Conservation (phyloP, 2,329 filamentous ascomycete genomes). For the Colletotrichum horii region DNA sequence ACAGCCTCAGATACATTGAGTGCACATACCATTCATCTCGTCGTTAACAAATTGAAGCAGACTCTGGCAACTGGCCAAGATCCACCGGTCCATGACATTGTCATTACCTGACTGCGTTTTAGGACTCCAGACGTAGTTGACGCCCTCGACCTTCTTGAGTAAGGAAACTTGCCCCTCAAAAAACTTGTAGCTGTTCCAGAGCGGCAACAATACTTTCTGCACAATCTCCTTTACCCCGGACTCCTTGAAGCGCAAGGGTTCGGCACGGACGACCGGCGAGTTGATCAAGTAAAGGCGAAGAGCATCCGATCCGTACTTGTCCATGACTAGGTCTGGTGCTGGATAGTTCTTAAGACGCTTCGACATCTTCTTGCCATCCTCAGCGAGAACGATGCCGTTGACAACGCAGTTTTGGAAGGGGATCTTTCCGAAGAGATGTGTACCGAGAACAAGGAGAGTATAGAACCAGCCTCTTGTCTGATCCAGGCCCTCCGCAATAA, state of each 20-base stretch:
- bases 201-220: constrained; percentile 84
- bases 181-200: constrained; percentile 98
- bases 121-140: constrained; percentile 82
- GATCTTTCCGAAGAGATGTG: constrained; percentile 81
- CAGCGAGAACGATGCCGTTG: constrained; percentile 90
- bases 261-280: constrained; percentile 90
- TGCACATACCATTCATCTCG: constrained; percentile 76
- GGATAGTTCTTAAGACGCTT: constrained; percentile 97
- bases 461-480: constrained; percentile 99
- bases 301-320: constrained; percentile 89
- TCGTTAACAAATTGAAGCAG: constrained; percentile 89
- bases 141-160: constrained; percentile 81
- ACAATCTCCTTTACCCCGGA: constrained; percentile 93
- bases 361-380: constrained; percentile 98
- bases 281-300: constrained; percentile 96
- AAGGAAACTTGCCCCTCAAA: constrained; percentile 88
- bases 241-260: constrained; percentile 91
- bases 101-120: constrained; percentile 75
- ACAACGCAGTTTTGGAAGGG: constrained; percentile 98
- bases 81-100: constrained; percentile 97
- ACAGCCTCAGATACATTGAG: background rate
- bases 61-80: constrained; percentile 90
- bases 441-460: constrained; percentile 86
- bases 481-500: constrained; percentile 91
- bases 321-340: constrained; percentile 82